Conservation (phyloP, 495 filamentous ascomycete genomes). For the Aspergillus kassunensis region DNA sequence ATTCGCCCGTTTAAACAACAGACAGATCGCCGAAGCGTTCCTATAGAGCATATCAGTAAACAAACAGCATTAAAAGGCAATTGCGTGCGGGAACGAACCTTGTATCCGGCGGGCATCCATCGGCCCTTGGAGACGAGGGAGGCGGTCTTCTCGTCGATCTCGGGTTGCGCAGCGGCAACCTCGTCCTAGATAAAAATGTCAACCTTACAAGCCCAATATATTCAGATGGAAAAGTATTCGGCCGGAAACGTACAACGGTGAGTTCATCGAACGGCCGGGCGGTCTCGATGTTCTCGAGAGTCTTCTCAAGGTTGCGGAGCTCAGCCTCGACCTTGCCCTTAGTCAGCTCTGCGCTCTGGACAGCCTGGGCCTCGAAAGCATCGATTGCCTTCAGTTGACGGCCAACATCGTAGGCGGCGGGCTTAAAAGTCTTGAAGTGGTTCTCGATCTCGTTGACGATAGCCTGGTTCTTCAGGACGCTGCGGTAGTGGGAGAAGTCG, state of each 20-base stretch:
- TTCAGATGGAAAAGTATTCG: background rate
- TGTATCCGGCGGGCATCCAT: conserved; percentile 97
- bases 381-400: conserved; percentile 97
- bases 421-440: conserved; percentile 85
- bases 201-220: conserved; percentile 13
- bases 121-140: conserved; percentile 93
- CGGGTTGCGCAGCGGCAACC: conserved; percentile 83
- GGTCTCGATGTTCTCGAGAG: conserved; percentile 93
- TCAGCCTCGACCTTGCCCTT: conserved; percentile 92
- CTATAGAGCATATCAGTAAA: conserved; percentile 39
- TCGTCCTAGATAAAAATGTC: conserved; percentile 65
- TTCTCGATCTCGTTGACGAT: conserved; percentile 95
- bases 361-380: conserved; percentile 91
- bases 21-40: conserved; percentile 99
- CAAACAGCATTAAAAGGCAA: background rate
- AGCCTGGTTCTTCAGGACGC: conserved; percentile 86
- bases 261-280: conserved; percentile 95
- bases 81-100: conserved; percentile 55
- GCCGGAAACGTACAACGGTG: conserved; percentile 78
- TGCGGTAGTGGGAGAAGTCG: conserved; percentile 93
- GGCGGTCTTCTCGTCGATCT: conserved; percentile 91
- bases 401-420: conserved; percentile 79
- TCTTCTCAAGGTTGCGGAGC: conserved; percentile 85
- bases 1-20: conserved; percentile 62
- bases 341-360: conserved; percentile 94